These are phyloP conservation scores for Decorospora gaudefroyi DNA, from an alignment of 2,329 filamentous ascomycete genomes.

Conservation along the genomic window DNA sequence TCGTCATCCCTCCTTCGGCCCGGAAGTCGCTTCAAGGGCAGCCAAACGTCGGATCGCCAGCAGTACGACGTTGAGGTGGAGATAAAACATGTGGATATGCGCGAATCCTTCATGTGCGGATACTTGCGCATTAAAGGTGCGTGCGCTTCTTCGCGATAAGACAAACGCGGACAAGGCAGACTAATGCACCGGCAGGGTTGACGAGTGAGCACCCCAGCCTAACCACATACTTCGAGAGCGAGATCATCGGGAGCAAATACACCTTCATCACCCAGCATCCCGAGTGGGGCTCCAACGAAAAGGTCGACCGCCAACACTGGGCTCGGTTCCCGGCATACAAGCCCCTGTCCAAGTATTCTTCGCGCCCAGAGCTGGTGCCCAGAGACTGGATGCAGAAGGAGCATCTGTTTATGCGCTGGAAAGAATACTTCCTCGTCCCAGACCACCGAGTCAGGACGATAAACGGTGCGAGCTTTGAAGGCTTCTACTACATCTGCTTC, in stretches of 20 bases:
- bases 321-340: constrained; percentile 84
- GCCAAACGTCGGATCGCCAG: constrained; percentile 89
- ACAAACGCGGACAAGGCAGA: not conserved
- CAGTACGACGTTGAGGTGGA: constrained; percentile 96
- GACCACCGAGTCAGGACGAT: constrained; percentile 92
- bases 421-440: constrained; percentile 95
- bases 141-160: constrained; percentile 19
- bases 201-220: constrained; percentile 97
- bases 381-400: constrained; percentile 77
- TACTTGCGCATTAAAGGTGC: constrained; percentile 93
- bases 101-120: constrained; percentile 90
- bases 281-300: constrained; percentile 88
- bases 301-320: constrained; percentile 93
- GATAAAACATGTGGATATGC: constrained; percentile 93
- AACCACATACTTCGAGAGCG: constrained; percentile 97
- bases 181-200: constrained; percentile 63
- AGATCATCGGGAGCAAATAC: constrained; percentile 95
- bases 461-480: constrained; percentile 92
- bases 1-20: constrained; percentile 84
- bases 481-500: constrained; percentile 99
- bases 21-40: constrained; percentile 86
- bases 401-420: constrained; percentile 98
- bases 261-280: constrained; percentile 89
- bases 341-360: constrained; percentile 69
- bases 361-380: constrained; percentile 62